Evolutionary conservation across 345 rosid species (phyloP).

Genomic region (Lepidium didymum): DNA sequence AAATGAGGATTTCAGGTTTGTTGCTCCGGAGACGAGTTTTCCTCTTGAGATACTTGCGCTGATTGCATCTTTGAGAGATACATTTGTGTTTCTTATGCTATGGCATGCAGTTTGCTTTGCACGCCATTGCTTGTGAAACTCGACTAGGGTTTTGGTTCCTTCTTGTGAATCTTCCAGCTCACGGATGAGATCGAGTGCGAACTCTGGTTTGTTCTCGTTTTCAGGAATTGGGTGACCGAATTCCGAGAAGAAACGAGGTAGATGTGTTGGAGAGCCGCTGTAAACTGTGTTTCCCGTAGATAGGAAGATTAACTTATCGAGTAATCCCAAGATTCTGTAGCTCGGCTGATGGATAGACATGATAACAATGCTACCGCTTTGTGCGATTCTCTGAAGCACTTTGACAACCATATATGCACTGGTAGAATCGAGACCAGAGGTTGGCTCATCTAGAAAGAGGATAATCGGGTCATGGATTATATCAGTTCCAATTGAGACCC

Average conservation of each 20-base stretch:
- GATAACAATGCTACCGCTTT: constrained; percentile 79
- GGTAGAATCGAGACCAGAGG: constrained; percentile 91
- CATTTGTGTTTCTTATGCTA: constrained; percentile 14
- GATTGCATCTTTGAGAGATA: constrained; percentile 77
- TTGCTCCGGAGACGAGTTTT: constrained; percentile 68
- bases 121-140: constrained; percentile 67
- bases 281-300: constrained; percentile 75
- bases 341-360: constrained; percentile 97
- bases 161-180: constrained; percentile 73
- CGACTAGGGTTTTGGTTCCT: constrained; percentile 58
- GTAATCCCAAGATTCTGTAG: constrained; percentile 61
- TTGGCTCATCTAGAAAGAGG: constrained; percentile 85
- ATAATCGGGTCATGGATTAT: constrained; percentile 80
- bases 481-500: constrained; percentile 76
- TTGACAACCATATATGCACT: constrained; percentile 93
- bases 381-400: constrained; percentile 78
- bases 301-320: constrained; percentile 65
- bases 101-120: constrained; percentile 3
- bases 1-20: constrained; percentile 40
- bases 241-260: constrained; percentile 54
- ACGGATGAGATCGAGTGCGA: constrained; percentile 72
- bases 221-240: constrained; percentile 82
- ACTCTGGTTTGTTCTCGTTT: constrained; percentile 72
- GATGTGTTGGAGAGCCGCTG: constrained; percentile 48
- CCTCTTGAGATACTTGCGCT: constrained; percentile 64